Base-by-base conservation (phyloP, 495 filamentous ascomycete species). In the Tuber magnatum region DNA sequence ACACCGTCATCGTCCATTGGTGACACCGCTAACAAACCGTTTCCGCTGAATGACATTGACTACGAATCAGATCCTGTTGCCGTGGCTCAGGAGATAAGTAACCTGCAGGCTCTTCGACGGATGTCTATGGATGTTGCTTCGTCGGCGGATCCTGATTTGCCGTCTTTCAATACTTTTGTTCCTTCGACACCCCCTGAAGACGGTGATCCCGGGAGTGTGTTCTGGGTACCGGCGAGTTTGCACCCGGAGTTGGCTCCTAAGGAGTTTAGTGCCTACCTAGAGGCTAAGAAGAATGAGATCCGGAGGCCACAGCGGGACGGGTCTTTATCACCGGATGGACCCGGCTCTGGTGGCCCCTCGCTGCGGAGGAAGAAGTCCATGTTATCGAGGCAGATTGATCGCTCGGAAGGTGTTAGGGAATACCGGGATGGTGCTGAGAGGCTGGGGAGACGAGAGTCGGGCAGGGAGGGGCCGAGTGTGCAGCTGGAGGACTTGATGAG, bases 71-170 rank as follows among this genome's bases (percentile, higher is more conserved):
- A 94, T 80, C 92, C 96, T 20, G 93, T 91, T 70, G 94, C 94
- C 75, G 93, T 99, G 28, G 93, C 93, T 43, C 93, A 98, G 82
- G 95, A 99, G 85, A 85, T 98, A 69, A 97, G 91, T 84, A 99
- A 98, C 82, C 84, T 99, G 71, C 94, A 97, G 81, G 95, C 96
- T 20, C 89, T 99, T 75, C 90, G 95, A 76, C 91, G 95, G 74
- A 94, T 99, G 92, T 98, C 95, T 24, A 98, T 99, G 96, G 94
- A 97, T 84, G 95, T 97, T 22, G 92, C 92, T 73, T 92, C 91
- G 61, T 89, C 91, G n/a, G 90, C 89, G 73, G 95, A 99, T 83
- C 95, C 95, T 7, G 95, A 99, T 83, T 86, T 99, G 72, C 93
- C 96, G 44, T 91, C 91, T 20, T 97, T 95, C 84, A 89, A 89